These are phyloP conservation scores for Mortierella sp. DNA, from an alignment of 371 early-diverging fungal genomes.

Conservation along the genomic window DNA sequence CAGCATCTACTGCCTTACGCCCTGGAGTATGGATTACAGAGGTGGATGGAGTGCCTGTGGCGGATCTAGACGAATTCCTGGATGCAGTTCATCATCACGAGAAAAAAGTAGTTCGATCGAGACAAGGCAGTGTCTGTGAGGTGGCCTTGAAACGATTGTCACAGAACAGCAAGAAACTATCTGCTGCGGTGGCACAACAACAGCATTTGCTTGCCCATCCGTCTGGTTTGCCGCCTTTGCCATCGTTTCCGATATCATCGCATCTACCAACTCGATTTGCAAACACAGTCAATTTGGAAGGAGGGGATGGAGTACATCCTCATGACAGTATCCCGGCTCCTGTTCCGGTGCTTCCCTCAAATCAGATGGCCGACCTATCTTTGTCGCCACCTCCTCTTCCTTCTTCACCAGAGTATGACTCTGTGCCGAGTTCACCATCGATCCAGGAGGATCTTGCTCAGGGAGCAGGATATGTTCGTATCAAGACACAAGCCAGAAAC, in stretches of 20 bases:
- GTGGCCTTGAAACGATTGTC: slow-evolving; percentile 43
- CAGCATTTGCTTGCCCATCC: slow-evolving; percentile 11
- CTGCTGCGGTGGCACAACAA: slow-evolving; percentile 13
- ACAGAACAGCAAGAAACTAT: slow-evolving; percentile 19
- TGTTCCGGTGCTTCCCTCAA: not conserved
- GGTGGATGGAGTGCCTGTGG: slow-evolving; percentile 61
- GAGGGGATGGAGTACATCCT: slow-evolving; percentile 9
- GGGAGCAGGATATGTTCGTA: slow-evolving; percentile 71
- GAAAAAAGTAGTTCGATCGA: slow-evolving; percentile 44
- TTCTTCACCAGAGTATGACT: no score
- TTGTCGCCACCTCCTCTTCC: no score
- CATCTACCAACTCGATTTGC: no score
- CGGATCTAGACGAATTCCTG: slow-evolving; percentile 61
- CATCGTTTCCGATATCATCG: not conserved
- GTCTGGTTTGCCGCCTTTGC: slow-evolving; percentile 2
- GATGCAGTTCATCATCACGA: slow-evolving; percentile 61
- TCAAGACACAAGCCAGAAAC: slow-evolving; percentile 72
- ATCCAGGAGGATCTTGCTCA: slow-evolving; percentile 56
- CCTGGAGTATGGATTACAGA: slow-evolving; percentile 75
- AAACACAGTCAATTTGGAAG: no score
- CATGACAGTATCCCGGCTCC: slow-evolving; percentile 2
- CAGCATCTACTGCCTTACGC: slow-evolving; percentile 69
- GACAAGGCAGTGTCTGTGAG: slow-evolving; percentile 45
- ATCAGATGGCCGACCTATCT: no score
- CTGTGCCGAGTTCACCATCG: no score